Evolutionary conservation across 2,329 filamentous ascomycete genomes (phyloP), one percentile per base, ranked within the genome.

Genomic region (Geosmithia putterillii): DNA sequence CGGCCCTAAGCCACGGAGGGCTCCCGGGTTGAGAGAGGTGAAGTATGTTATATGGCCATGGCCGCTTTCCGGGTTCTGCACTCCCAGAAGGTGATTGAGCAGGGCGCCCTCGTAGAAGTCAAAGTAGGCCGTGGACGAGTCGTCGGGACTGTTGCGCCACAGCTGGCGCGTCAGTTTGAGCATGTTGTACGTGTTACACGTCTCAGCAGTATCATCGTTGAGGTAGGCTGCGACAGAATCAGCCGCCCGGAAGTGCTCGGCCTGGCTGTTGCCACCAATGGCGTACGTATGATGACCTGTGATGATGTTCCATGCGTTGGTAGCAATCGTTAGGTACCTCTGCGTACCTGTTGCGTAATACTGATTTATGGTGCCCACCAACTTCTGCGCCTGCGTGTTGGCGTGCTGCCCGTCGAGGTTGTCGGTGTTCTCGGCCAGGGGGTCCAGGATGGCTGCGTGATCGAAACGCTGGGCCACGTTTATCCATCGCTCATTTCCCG

Each of bases 141-240:
- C 56, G 1, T 48, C 54, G 0, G 69, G 67, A 22, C 69, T 57
- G 25, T 65, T 53, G 2, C 60, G 54, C 65, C 66, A 75, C 4
- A 75, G 59, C 44, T 74, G 69, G 1, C 69, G 62, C 0, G 71
- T 73, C 32, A 75, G 54, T 51, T 74, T 74, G 39, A 74, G 65
- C 71, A 74, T 75, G 49, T 75, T 75, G 52, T 74, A 73, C 0
- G 68, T 70, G 52, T 74, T 74, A 55, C 71, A 74, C 2, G 62
- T 62, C 53, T 75, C 71, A 38, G 62, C 64, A 0, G 70, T 73
- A 50, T 75, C 71, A 0, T 55, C 50, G 3, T 53, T 54, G 10
- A 75, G 56, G 42, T 62, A 66, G 3, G 49, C 51, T 0, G 70
- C 57, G 43, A 74, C 74, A 9, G 61, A 66, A 45, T 73, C 61